phyloP scores from a whole-genome alignment of 495 filamentous ascomycete species.

The Penicillium psychrofluorescens region DNA sequence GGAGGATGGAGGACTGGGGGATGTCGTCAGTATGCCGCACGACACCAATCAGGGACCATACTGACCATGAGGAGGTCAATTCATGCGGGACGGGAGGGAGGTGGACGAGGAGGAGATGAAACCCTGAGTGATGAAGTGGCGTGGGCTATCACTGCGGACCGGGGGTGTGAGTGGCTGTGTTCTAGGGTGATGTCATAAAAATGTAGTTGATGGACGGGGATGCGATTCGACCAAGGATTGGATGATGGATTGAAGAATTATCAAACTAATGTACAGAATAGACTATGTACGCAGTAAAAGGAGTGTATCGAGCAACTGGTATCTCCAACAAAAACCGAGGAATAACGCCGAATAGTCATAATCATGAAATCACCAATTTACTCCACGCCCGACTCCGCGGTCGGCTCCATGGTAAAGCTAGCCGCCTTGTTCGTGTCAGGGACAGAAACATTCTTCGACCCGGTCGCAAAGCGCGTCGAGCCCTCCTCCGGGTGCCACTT shows the following conservation, averaged over 20 bases:
- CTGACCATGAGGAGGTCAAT: neutral
- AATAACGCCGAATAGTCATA: too few relatives aligned
- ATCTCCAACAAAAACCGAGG: neutral
- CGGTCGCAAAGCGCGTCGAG: slow-evolving; percentile 2
- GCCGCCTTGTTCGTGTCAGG: neutral
- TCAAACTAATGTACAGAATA: too few relatives aligned
- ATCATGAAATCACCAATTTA: slow-evolving; percentile 1
- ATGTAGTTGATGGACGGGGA: too few relatives aligned
- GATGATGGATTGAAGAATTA: too few relatives aligned
- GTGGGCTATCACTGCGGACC: too few relatives aligned
- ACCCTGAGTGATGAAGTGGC: too few relatives aligned
- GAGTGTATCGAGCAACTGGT: too few relatives aligned
- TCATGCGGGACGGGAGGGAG: slow-evolving; percentile 6
- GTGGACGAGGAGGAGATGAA: neutral
- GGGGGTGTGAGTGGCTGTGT: too few relatives aligned
- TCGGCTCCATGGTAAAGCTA: slow-evolving; percentile 17
- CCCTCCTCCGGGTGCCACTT: slow-evolving; percentile 16
- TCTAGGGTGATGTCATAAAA: too few relatives aligned
- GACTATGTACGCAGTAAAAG: too few relatives aligned
- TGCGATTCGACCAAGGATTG: too few relatives aligned
- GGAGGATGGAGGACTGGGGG: slow-evolving; percentile 55
- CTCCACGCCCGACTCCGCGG: slow-evolving; percentile 20
- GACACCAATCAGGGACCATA: too few relatives aligned
- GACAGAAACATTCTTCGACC: slow-evolving; percentile 3
- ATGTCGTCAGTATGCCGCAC: neutral